Base-by-base conservation (phyloP, 2,329 filamentous ascomycete genomes). In the Xylariaceae sp. region DNA sequence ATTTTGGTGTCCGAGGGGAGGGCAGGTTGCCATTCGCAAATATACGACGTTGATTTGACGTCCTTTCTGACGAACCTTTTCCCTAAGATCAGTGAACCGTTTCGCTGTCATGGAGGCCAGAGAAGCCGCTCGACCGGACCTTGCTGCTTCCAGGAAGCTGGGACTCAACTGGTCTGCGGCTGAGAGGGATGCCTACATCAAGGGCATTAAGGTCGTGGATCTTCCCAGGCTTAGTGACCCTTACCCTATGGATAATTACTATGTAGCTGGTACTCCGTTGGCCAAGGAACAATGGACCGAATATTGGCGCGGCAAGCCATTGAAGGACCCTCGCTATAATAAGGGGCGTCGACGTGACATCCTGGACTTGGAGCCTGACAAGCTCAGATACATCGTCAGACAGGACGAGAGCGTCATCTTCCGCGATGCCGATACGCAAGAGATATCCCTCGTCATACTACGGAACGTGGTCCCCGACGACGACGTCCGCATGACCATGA, bases 361-460 rank as follows among this genome's bases (percentile, higher is more conserved):
- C 12, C 11, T 45, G 9, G 38, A 39, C 15, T 15, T 51, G 4
- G 48, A 51, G 19, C 24, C 33, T 17, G 41, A 37, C 9, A 26
- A 31, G 7, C 31, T 54, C 7, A 30, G 40, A 33, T 52, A 51
- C 33, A 40, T 44, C 9, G 38, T 55, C 13, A 33, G 26, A n/a
- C 47, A 51, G 39, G 37, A 51, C 13, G 52, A 53, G 35, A 56
- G 52, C 28, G 45, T 53, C n/a, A 48, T 52, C 11, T 44, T 56
- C 34, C 43, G 47, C n/a, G 49, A 55, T 28, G 45, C 43, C 0
- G 43, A 51, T n/a, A 55, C 52, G 1, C 43, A 44, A 22, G 43
- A 51, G 28, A 39, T 53, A 7, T 43, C 49, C 3, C 34, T 56
- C 4, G 38, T 55, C 4, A 44, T 55, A 8, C 43, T 54, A 8